Conservation (phyloP, 2,329 filamentous ascomycete genomes). For the Xylariaceae sp. region DNA sequence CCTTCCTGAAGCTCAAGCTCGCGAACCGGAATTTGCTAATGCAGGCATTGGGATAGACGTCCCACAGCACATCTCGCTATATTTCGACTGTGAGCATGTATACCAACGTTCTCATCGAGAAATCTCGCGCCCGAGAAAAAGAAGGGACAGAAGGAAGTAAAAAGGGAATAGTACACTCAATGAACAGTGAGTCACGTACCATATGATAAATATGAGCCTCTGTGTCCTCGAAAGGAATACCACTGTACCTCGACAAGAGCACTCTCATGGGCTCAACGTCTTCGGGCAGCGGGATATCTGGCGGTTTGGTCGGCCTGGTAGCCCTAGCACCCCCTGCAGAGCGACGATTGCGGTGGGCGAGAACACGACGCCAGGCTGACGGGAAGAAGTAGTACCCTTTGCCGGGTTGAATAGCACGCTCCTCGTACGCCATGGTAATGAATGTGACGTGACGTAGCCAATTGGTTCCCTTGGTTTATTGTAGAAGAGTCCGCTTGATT, state of each 20-base stretch:
- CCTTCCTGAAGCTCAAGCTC: slow-evolving; percentile 39
- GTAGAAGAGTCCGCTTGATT: too few species aligned
- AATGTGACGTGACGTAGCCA: too few species aligned
- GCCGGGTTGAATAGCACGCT: neutral
- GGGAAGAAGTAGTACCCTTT: slow-evolving; percentile 9
- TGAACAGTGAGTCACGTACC: slow-evolving; percentile 16
- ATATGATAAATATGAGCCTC: slow-evolving; percentile 30
- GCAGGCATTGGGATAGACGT: slow-evolving; percentile 41
- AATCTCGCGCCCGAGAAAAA: neutral
- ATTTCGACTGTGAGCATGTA: slow-evolving; percentile 3
- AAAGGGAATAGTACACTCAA: too few species aligned
- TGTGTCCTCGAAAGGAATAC: slow-evolving; percentile 28
- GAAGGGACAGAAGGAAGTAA: neutral
- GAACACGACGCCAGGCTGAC: slow-evolving; percentile 15
- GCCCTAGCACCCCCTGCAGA: too few species aligned
- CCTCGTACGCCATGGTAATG: slow-evolving; percentile 6
- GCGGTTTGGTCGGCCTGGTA: too few species aligned
- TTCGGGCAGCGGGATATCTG: too few species aligned
- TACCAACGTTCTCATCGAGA: neutral
- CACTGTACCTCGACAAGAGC: slow-evolving; percentile 31
- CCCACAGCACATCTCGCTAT: slow-evolving; percentile 46
- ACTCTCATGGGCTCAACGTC: slow-evolving; percentile 28
- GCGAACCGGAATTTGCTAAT: slow-evolving; percentile 50
- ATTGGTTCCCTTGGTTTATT: too few species aligned
- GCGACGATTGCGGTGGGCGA: slow-evolving; percentile 19